phyloP scores from a whole-genome alignment of 805 yeast genomes.

The Hanseniaspora occidentalis region DNA sequence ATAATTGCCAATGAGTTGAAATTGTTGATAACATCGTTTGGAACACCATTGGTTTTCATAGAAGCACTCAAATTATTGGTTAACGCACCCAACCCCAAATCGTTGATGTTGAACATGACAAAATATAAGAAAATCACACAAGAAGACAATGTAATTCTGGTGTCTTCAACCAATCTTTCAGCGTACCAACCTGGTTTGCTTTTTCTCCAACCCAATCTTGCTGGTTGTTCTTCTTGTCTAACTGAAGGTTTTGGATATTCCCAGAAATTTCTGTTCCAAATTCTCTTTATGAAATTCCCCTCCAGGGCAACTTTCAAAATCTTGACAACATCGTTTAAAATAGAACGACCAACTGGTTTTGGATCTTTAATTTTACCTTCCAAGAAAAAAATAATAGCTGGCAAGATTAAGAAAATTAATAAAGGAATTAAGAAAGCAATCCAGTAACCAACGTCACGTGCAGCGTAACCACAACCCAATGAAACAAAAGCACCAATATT shows the following conservation, averaged over 20 bases:
- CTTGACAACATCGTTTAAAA: conserved; percentile 31
- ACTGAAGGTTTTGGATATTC: conserved; percentile 23
- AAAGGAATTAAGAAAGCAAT: conserved; percentile 66
- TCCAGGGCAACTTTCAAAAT: conserved; percentile 30
- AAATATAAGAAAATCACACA: conserved; percentile 35
- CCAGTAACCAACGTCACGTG: conserved; percentile 53
- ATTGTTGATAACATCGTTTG: conserved; percentile 69
- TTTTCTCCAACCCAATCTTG: conserved; percentile 9
- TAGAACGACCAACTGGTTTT: conserved; percentile 25
- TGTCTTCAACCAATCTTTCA: conserved; percentile 37
- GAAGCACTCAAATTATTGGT: conserved; percentile 6
- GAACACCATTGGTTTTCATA: conserved; percentile 39
- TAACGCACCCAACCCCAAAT: conserved; percentile 9
- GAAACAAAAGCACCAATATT: conserved; percentile 67
- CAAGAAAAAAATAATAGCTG: conserved; percentile 31
- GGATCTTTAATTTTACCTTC: conserved; percentile 18
- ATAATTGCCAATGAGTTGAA: conserved; percentile 67
- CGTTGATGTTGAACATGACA: conserved; percentile 22
- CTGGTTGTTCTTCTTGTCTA: conserved; percentile 3
- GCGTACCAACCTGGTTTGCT: conserved; percentile 16
- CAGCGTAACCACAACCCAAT: conserved; percentile 66
- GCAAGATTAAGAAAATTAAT: conserved; percentile 40
- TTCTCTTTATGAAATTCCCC: conserved; percentile 33
- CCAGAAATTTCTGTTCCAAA: conserved; percentile 32
- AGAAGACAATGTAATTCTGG: conserved; percentile 31